Base-by-base conservation (phyloP, 805 yeast species). In the Yarrowia sp. region DNA sequence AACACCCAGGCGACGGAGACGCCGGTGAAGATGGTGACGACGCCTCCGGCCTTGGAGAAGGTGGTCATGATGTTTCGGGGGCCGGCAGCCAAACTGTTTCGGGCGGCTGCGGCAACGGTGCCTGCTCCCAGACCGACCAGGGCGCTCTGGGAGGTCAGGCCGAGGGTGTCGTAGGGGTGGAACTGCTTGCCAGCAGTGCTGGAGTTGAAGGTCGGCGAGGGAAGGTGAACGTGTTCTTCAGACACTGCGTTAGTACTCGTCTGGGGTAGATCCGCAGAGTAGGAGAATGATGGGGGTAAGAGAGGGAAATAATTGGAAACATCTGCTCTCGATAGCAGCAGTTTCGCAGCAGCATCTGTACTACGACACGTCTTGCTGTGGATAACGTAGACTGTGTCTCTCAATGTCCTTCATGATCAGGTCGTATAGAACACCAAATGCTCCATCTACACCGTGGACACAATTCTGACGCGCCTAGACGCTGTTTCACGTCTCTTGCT, bases 1-100 rank as follows among this genome's bases (percentile, higher is more conserved):
- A 78, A 72, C 46, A 72, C 71, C 69, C 71, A 80, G 8, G 82
- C 80, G 27, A 82, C 78, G 46, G 84, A 84, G 21, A 78, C 78
- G 12, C 84, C 77, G 46, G 84, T 80, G 63, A 66, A 67, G n/a
- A 63, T 56, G 49, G 29, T 16, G 29, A 55, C 38, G 22, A 55
- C 21, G 29, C 66, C 70, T 16, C 63, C 56, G 13, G 46, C n/a
- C 63, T 42, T 29, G 32, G 42, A 24, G 38, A 36, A 47, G 35
- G 44, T 32, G 59, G 60, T 60, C 12, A n/a, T 16, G 56, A 62
- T 36, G 38, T 46, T 39, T 44, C 63, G 56, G 44, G 32, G 36
- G 9, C 49, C 64, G 2, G 36, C 3, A 21, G 58, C 51, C 24
- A 59, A 59, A 55, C 58, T 33, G 41, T 32, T 41, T 5, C 12